Evolutionary conservation across 768 basidiomycete genomes (phyloP).

Genomic region (Gymnopilus junonius): DNA sequence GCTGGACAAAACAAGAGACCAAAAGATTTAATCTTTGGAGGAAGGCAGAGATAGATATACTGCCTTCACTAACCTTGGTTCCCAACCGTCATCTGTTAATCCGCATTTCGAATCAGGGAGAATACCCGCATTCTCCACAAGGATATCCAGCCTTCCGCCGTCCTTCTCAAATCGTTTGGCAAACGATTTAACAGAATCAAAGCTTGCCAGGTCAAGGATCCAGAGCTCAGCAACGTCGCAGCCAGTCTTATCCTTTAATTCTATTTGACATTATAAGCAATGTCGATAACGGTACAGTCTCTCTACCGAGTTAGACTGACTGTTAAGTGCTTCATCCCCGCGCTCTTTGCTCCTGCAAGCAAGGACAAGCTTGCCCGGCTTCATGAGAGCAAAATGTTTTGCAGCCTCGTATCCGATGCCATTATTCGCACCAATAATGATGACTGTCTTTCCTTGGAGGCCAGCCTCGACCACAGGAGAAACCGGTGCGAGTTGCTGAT

Average conservation of each 20-base stretch:
- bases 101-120: background rate
- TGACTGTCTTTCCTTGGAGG: slow-evolving; percentile 47
- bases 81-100: slow-evolving; percentile 42
- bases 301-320: slow-evolving; percentile 25
- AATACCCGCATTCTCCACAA: slow-evolving; percentile 21
- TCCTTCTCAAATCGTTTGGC: slow-evolving; percentile 37
- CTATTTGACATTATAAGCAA: background rate
- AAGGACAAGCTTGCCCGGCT: slow-evolving; percentile 41
- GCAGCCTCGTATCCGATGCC: slow-evolving; percentile 53
- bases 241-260: slow-evolving; percentile 31
- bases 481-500: slow-evolving; percentile 23
- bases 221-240: slow-evolving; percentile 40
- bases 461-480: slow-evolving; percentile 36
- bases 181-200: slow-evolving; percentile 45
- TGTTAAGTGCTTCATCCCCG: slow-evolving; percentile 37
- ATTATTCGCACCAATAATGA: slow-evolving; percentile 55
- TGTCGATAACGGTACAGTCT: background rate
- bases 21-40: too few relatives aligned
- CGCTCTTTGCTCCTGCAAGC: slow-evolving; percentile 40
- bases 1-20: slow-evolving; percentile 24
- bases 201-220: slow-evolving; percentile 44
- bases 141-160: slow-evolving; percentile 41
- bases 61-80: slow-evolving; percentile 32
- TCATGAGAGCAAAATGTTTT: slow-evolving; percentile 50
- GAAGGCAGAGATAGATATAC: background rate